Base-by-base conservation (phyloP, 2,329 filamentous ascomycete species). In the Didymella glomerata region DNA sequence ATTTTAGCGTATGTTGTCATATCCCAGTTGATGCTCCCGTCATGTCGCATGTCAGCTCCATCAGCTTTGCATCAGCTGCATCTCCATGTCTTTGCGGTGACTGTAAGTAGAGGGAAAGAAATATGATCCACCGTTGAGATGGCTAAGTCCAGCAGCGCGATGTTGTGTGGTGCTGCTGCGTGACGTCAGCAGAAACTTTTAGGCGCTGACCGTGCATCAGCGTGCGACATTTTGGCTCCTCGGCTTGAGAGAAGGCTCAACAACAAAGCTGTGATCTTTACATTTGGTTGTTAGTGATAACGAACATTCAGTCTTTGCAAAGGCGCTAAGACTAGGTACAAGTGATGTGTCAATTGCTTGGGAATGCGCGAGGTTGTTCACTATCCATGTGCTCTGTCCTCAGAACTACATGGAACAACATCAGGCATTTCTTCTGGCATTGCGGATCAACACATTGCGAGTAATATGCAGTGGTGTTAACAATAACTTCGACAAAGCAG, bases 121-220 rank as follows among this genome's bases (percentile, higher is more conserved):
- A 14, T 40, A 34, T 18, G 41, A 22, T 40, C 7, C 20, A 22
- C 16, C 28, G 49, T 49, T 46, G 56, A 51, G 27, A 42, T 24
- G 40, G 22, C 22, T 32, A 20, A 18, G 22, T 3, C 13, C 47
- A 54, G 47, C 16, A 45, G 8, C 8, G 27, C 32, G 41, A 45
- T 41, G 20, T 47, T 25, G 47, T n/a, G 38, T 52, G 52, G 52
- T 55, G 48, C 51, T 52, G 42, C 36, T 22, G 52, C 57, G 52
- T 60, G 57, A 60, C 57, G 57, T 60, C 57, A 60, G 52, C 57
- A 60, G 48, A 60, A 55, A 54, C 46, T 59, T 59, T 59, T 54
- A 53, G 22, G 34, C 34, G 51, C 30, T 18, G 50, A 51, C 56
- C 56, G 56, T 59, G 56, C 56, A 54, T 59, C 20, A 11, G 40